Conservation (phyloP, 2,329 filamentous ascomycete species). For the Metarhizium humberi region DNA sequence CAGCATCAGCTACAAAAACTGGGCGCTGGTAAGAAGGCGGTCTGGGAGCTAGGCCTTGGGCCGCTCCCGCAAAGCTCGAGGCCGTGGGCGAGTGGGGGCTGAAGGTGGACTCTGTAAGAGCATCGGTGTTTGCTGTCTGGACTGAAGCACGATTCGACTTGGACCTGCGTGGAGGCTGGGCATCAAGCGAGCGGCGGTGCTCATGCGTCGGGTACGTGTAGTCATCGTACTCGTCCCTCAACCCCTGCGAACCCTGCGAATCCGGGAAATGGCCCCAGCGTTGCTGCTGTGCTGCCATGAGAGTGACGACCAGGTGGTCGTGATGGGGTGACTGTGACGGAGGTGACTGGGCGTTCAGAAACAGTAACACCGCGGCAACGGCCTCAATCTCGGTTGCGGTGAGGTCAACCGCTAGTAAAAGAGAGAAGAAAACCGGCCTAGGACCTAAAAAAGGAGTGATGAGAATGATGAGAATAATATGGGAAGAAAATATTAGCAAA, state of each 20-base stretch:
- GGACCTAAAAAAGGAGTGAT: neutral
- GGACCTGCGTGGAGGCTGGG: constrained; percentile 32
- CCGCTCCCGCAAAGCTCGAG: constrained; percentile 37
- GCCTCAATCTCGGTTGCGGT: neutral
- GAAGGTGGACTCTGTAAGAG: constrained; percentile 47
- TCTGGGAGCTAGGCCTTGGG: constrained; percentile 46
- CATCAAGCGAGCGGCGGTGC: constrained; percentile 14
- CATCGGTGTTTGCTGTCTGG: constrained; percentile 47
- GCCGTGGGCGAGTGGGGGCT: constrained; percentile 47
- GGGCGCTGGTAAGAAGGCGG: constrained; percentile 47
- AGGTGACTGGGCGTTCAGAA: neutral
- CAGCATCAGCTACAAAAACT: neutral
- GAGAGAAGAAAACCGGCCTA: neutral
- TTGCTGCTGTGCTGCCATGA: constrained; percentile 17
- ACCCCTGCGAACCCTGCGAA: constrained; percentile 21
- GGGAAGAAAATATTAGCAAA: neutral
- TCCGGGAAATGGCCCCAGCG: constrained; percentile 52
- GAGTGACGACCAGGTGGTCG: neutral
- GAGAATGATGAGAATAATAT: neutral
- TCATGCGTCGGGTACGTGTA: constrained; percentile 3
- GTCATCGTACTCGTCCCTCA: constrained; percentile 6
- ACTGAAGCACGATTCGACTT: constrained; percentile 42
- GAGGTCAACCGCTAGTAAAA: neutral
- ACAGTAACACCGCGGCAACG: neutral
- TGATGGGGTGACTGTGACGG: neutral